Evolutionary conservation across 257 asterid species (phyloP).

Genomic region (Lycium ferocissimum): DNA sequence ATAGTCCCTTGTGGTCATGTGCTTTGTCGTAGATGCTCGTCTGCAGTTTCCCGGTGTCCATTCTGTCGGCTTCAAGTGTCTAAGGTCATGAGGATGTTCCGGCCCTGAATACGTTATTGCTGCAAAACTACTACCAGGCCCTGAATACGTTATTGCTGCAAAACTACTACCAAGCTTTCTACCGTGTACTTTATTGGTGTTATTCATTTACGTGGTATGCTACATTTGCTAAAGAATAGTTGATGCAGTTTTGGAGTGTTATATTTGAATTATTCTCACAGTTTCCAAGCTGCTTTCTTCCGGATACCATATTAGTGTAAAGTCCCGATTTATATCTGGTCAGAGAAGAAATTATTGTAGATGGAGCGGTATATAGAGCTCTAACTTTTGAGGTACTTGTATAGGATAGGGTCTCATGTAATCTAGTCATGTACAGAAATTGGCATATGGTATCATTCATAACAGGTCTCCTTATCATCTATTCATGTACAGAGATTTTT

Average conservation of each 20-base stretch:
- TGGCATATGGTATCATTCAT: neutral
- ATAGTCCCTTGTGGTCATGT: conserved; percentile 95
- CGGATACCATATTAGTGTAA: neutral
- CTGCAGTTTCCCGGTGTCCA: conserved; percentile 96
- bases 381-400: conserved; percentile 7
- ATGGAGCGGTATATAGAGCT: conserved; percentile 2
- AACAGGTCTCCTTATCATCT: neutral
- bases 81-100: conserved; percentile 70
- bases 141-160: conserved; percentile 39
- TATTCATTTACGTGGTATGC: conserved; percentile 13
- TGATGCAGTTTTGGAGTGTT: conserved; percentile 22
- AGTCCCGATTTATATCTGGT: neutral
- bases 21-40: conserved; percentile 82
- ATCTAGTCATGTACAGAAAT: conserved; percentile 1
- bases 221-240: conserved; percentile 5
- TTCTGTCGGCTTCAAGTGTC: conserved; percentile 90
- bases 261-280: conserved; percentile 17
- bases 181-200: neutral
- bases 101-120: conserved; percentile 58
- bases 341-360: neutral
- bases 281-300: conserved; percentile 20
- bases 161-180: neutral
- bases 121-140: conserved; percentile 34
- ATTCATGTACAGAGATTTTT: conserved; percentile 1
- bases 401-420: neutral